Percentiles rank a stretch among this genome's conserved stretches.
Conservation (phyloP, 495 filamentous ascomycete genomes). For the Aspergillus steynii region DNA sequence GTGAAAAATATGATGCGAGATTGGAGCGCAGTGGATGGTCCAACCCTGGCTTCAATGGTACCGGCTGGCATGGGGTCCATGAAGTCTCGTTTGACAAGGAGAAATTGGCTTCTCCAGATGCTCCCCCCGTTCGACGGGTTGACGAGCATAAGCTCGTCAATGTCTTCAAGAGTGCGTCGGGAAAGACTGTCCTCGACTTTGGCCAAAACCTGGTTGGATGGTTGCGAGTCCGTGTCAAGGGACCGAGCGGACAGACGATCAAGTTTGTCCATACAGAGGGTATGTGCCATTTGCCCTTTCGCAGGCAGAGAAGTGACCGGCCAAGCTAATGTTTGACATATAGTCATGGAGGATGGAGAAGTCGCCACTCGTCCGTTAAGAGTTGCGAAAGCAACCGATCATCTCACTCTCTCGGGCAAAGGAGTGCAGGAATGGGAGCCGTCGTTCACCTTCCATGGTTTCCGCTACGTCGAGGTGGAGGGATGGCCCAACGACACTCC, state of each 20-base stretch:
- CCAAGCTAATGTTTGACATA: neutral
- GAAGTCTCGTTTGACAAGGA: constrained; percentile 22
- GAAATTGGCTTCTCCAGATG: constrained; percentile 36
- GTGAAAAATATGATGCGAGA: constrained; percentile 46
- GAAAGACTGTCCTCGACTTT: constrained; percentile 29
- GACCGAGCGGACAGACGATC: constrained; percentile 10
- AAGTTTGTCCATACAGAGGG: constrained; percentile 15
- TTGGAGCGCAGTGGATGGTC: constrained; percentile 21
- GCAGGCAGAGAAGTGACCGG: neutral
- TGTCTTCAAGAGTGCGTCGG: constrained; percentile 41
- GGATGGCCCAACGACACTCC: constrained; percentile 34
- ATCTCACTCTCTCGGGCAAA: constrained; percentile 1
- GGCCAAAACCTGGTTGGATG: constrained; percentile 18
- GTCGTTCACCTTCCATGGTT: constrained; percentile 56
- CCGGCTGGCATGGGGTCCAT: constrained; percentile 21
- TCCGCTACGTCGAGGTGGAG: constrained; percentile 51
- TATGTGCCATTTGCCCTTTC: neutral
- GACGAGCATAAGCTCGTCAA: constrained; percentile 35
- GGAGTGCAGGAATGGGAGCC: constrained; percentile 13
- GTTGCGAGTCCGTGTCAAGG: constrained; percentile 8
- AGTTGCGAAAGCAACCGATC: constrained; percentile 1
- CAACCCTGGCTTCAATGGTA: constrained; percentile 8
- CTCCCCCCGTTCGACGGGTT: constrained; percentile 36
- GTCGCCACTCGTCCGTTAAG: constrained; percentile 14
- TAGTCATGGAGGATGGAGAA: constrained; percentile 19